Base-by-base conservation (phyloP, 2,329 filamentous ascomycete species). In the Fusarium aywerte region DNA sequence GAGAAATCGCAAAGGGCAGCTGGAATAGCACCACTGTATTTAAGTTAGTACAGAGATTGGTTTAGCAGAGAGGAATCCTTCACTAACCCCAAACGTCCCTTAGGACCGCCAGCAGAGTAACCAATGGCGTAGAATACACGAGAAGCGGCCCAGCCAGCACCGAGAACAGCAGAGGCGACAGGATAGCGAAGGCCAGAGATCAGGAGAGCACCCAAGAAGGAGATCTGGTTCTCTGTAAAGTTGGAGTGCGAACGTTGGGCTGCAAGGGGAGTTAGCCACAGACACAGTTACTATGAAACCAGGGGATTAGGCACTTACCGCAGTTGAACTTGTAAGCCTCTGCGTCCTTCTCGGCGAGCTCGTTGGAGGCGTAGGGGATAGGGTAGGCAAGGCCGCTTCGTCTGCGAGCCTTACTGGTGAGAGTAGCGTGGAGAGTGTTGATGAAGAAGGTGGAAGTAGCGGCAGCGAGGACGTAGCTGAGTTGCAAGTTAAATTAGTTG, bases 201-300 rank as follows among this genome's bases (percentile, higher is more conserved):
- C 61, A 89, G 75, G 12, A 89, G 78, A 23, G 81, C 77, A 21
- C 78, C 80, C 12, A 90, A 72, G 73, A 85, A 81, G 5, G 85
- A 80, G 10, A 83, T 78, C 33, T 86, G 79, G 77, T 87, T 89
- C 80, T 91, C 89, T 67, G 81, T 82, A 78, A 83, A 90, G 81
- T 90, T 90, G 70, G 80, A 78, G 75, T 91, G 89, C 11, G 87
- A 83, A 45, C 86, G 85, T 73, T 89, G 87, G 51, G 85, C 83
- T 85, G 56, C 33, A 47, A 18, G 49, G 29, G 33, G 6, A 15
- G 20, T 65, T 40, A 56, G 51, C 67, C 10, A n/a, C 50, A 58
- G 58, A 42, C 48, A 27, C 21, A 20, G 5, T 33, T 12, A 57
- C 9, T 42, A 23, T 4, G 18, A 36, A 9, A 4, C 16, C 8